phyloP scores from a whole-genome alignment of 2,329 filamentous ascomycete species.

The Boeremia exigua region DNA sequence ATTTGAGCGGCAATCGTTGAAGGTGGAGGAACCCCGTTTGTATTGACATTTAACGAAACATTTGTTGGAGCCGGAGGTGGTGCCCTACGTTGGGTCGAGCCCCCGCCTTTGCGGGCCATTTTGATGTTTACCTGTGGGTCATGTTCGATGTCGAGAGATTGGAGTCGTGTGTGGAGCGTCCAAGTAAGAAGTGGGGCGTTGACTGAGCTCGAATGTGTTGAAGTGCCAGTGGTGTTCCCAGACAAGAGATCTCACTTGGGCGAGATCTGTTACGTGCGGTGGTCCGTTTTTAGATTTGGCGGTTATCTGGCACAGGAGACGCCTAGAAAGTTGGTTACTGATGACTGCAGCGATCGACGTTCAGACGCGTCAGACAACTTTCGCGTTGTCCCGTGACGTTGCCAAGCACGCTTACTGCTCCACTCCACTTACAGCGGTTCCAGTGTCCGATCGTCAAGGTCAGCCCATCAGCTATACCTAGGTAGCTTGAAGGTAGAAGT shows the following conservation, averaged over 20 bases:
- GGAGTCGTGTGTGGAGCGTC: not conserved
- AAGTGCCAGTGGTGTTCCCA: not conserved
- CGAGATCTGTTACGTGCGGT: not conserved
- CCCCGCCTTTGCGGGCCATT: constrained; percentile 53
- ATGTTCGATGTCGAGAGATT: constrained; percentile 24
- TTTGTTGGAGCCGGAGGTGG: constrained; percentile 27
- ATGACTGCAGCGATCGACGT: constrained; percentile 10
- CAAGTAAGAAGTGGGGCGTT: constrained; percentile 8
- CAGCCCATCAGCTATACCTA: constrained; percentile 11
- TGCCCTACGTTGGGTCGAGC: constrained; percentile 37
- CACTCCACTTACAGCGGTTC: constrained; percentile 12
- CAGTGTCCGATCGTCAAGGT: constrained; percentile 3
- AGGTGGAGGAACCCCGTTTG: constrained; percentile 54
- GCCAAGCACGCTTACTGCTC: constrained; percentile 24
- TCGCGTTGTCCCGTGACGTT: constrained; percentile 30
- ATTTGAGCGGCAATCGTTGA: constrained; percentile 89
- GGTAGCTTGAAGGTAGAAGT: too few relatives aligned
- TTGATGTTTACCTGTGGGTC: constrained; percentile 30
- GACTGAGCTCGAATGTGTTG: not conserved
- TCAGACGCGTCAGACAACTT: constrained; percentile 24
- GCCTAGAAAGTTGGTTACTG: not conserved
- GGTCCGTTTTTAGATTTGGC: not conserved
- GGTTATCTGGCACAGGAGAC: not conserved
- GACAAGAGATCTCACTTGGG: not conserved
- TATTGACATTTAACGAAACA: constrained; percentile 24